Evolutionary conservation across 495 filamentous ascomycete species (phyloP).

Genomic region (Penicillium coprophilum): DNA sequence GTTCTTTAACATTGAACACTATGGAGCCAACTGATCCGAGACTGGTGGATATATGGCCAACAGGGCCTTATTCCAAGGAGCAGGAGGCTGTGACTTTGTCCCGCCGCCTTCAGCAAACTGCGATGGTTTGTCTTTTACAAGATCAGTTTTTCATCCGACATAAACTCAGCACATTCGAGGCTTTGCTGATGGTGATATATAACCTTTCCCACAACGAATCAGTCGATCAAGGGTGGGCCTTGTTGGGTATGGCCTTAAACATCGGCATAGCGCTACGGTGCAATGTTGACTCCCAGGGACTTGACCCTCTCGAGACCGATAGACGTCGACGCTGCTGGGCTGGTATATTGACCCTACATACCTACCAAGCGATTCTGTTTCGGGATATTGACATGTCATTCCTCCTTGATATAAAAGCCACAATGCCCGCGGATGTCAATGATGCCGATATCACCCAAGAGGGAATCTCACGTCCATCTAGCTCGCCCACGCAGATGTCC

Average conservation of each 20-base stretch:
- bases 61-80: not conserved
- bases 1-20: conserved; percentile 14
- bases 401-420: conserved; percentile 14
- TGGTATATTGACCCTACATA: conserved; percentile 21
- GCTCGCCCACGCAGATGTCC: conserved; percentile 25
- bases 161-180: conserved; percentile 21
- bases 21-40: conserved; percentile 16
- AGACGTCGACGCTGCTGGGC: conserved; percentile 27
- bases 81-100: not conserved
- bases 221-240: conserved; percentile 22
- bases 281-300: conserved; percentile 2
- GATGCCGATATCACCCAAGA: conserved; percentile 19
- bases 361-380: conserved; percentile 23
- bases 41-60: conserved; percentile 11
- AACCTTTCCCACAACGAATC: conserved; percentile 16
- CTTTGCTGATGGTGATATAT: conserved; percentile 23
- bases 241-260: conserved; percentile 23
- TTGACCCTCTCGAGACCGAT: conserved; percentile 15
- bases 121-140: conserved; percentile 16
- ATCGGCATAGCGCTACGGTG: conserved; percentile 23
- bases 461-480: conserved; percentile 9
- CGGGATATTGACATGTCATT: conserved; percentile 24
- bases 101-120: not conserved
- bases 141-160: conserved; percentile 17
- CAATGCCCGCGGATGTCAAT: conserved; percentile 21